A percentile compares a stretch with the other conserved stretches of the same genome.
These are phyloP conservation scores for Conringia planisiliqua DNA, from an alignment of 345 rosid genomes.

Conservation along the genomic window DNA sequence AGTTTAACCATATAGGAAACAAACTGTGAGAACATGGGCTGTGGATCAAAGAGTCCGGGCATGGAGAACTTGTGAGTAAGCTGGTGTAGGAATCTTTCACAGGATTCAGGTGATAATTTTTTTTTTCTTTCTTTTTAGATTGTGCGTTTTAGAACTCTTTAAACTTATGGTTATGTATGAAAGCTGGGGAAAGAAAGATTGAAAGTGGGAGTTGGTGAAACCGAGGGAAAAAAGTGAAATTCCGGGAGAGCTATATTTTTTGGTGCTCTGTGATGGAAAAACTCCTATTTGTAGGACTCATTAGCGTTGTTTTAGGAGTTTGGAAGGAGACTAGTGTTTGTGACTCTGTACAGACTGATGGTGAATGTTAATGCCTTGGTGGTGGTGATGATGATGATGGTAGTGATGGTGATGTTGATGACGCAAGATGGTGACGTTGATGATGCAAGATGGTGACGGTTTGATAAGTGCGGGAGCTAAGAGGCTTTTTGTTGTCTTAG, in stretches of 20 bases:
- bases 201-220: slow-evolving; percentile 45
- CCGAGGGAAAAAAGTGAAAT: not conserved
- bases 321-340: slow-evolving; percentile 30
- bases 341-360: slow-evolving; percentile 31
- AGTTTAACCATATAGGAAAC: slow-evolving; percentile 17
- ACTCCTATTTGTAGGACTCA: slow-evolving; percentile 22
- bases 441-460: not conserved
- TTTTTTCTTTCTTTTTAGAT: not conserved
- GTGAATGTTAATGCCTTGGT: not conserved
- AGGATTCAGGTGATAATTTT: slow-evolving; percentile 16
- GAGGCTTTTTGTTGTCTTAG: slow-evolving; percentile 26
- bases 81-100: slow-evolving; percentile 2
- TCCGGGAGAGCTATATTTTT: slow-evolving; percentile 59
- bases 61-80: not conserved
- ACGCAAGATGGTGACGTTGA: not conserved
- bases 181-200: slow-evolving; percentile 29
- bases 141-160: not conserved
- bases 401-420: not conserved
- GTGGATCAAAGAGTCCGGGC: too few species aligned
- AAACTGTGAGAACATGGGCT: not conserved
- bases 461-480: slow-evolving; percentile 1
- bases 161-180: slow-evolving; percentile 20
- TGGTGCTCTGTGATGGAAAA: slow-evolving; percentile 51
- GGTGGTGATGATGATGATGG: not conserved
- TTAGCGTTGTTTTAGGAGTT: slow-evolving; percentile 26